Base-by-base conservation (phyloP, 176 grass and related monocot genomes). In the Oryza meridionalis region DNA sequence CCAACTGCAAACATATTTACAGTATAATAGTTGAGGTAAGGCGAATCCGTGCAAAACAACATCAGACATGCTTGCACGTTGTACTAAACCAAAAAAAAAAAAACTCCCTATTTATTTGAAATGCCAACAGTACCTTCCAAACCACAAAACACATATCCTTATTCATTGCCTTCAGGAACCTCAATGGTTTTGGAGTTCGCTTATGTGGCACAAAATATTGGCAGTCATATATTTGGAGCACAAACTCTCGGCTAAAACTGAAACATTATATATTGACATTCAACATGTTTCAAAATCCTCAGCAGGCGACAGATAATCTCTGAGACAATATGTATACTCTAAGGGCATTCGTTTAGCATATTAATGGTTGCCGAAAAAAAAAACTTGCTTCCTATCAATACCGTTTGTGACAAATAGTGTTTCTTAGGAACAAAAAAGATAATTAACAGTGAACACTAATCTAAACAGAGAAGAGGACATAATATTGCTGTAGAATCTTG, bases 61-160 rank as follows among this genome's bases (percentile, higher is more conserved):
- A 71, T 74, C 35, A 67, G 58, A 53, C 47, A 86, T 76, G 21
- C 66, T 71, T 74, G 84, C 51, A 43, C 67, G 33, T 76, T 88
- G 84, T 80, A 76, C 64, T 31, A 75, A 40, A 38, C 0, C 4
- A n/a, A n/a, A n/a, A 37, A 82, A 80, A 43, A 0, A 32, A 91
- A 88, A 88, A 6, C 38, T 25, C 19, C 83, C 77, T 79, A 21
- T 74, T 87, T 94, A 45, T 97, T 81, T 69, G 92, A 97, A 86
- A 93, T 86, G 72, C 29, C 92, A 79, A 88, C 79, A 51, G 33
- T 89, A 33, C 84, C 86, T 78, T 79, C 82, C 29, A 71, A 83
- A 55, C 69, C 71, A 88, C 61, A 90, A 69, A 64, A 66, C 80
- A 13, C 77, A 40, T 45, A 69, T 43, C 35, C 58, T 35, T 40